phyloP scores from a whole-genome alignment of 129 eudicot species.

The Smallanthus sonchifolius region DNA sequence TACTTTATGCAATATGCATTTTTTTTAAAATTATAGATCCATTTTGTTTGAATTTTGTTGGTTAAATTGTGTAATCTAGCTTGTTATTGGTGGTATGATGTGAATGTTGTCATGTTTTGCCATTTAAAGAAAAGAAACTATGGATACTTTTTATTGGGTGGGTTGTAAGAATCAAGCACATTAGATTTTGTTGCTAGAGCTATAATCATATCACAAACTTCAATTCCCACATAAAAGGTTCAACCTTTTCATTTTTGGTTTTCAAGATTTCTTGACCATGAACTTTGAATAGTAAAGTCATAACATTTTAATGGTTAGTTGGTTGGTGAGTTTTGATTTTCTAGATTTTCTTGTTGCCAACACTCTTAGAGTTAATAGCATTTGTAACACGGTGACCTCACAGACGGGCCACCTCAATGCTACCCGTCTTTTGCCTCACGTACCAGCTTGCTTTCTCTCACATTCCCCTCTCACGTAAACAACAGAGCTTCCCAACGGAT shows the following conservation, averaged over 20 bases:
- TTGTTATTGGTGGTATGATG: background rate
- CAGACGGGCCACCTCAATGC: no score
- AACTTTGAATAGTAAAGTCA: background rate
- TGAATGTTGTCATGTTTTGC: constrained; percentile 4
- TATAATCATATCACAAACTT: background rate
- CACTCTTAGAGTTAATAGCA: background rate
- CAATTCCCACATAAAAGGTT: background rate
- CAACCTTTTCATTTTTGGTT: background rate
- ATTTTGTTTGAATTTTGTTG: background rate
- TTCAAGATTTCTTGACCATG: constrained; percentile 3
- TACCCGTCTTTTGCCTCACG: no score
- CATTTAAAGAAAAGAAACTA: background rate
- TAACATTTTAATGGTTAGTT: background rate
- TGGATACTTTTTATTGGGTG: background rate
- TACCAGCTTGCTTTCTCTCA: no score
- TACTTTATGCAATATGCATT: background rate
- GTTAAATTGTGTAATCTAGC: background rate
- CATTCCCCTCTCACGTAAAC: no score
- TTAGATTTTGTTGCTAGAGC: background rate
- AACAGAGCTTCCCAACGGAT: no score
- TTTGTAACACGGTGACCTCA: no score
- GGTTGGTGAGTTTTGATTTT: background rate
- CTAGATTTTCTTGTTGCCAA: background rate
- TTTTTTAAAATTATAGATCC: background rate
- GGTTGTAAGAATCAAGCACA: background rate